Percentiles rank a stretch among this genome's conserved stretches.
Evolutionary conservation across 2,329 filamentous ascomycete genomes (phyloP).

Genomic region (Exophiala oligosperma): DNA sequence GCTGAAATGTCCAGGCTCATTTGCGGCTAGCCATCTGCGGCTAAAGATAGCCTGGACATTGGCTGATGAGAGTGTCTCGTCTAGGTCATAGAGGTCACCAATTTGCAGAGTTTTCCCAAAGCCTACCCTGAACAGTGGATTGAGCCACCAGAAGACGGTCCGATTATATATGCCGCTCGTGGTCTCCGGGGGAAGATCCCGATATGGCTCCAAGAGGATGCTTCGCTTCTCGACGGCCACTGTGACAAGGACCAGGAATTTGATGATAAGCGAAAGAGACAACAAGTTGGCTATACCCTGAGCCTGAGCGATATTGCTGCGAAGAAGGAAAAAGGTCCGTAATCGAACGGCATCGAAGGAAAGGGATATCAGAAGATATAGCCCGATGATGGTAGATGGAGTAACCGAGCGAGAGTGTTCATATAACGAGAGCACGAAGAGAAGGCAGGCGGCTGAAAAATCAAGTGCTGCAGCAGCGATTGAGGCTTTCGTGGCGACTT

Average conservation of each 20-base stretch:
- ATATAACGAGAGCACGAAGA: constrained; percentile 30
- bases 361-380: constrained; percentile 44
- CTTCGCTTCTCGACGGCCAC: constrained; percentile 48
- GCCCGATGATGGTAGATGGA: constrained; percentile 34
- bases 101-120: constrained; percentile 46
- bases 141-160: constrained; percentile 56
- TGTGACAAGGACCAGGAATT: constrained; percentile 44
- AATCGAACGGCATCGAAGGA: constrained; percentile 44
- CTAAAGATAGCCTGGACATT: constrained; percentile 41
- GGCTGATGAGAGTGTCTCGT: constrained; percentile 46
- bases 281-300: constrained; percentile 44
- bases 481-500: constrained; percentile 17
- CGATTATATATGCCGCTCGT: constrained; percentile 53
- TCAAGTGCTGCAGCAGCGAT: constrained; percentile 21
- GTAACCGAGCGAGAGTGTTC: constrained; percentile 33
- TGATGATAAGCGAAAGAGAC: constrained; percentile 43
- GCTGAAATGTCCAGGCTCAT: constrained; percentile 5
- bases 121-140: constrained; percentile 51
- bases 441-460: constrained; percentile 23
- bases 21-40: constrained; percentile 43
- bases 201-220: constrained; percentile 42
- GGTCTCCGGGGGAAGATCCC: constrained; percentile 49
- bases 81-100: constrained; percentile 47
- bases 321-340: constrained; percentile 35
- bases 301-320: constrained; percentile 11